A percentile compares a stretch with the other conserved stretches of the same genome.
Conservation (phyloP, 176 grass and related monocot species). For the Oryza meyeriana region DNA sequence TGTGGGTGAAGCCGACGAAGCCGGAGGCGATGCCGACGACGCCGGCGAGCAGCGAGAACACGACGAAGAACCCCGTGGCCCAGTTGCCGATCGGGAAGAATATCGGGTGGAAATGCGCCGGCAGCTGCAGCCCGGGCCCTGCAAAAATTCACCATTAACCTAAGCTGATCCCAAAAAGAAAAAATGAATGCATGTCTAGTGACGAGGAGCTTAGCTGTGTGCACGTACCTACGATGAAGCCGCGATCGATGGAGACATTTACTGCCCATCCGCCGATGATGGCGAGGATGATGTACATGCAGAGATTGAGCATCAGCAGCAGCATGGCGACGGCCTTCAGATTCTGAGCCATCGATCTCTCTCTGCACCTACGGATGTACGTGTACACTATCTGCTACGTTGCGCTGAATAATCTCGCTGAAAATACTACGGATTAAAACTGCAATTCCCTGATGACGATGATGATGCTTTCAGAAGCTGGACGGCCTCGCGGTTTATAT, state of each 20-base stretch:
- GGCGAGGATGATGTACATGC: constrained; percentile 72
- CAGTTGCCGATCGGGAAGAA: constrained; percentile 95
- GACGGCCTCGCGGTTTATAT: constrained; percentile 13
- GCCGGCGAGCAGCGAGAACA: constrained; percentile 72
- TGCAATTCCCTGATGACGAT: background rate
- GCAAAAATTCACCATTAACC: background rate
- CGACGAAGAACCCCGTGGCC: constrained; percentile 85
- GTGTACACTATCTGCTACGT: background rate
- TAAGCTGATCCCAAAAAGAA: background rate
- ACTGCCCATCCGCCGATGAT: constrained; percentile 83
- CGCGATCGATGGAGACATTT: constrained; percentile 53
- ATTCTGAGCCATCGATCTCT: constrained; percentile 56
- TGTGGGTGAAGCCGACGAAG: constrained; percentile 59
- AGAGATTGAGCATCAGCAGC: constrained; percentile 68
- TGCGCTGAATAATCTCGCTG: background rate
- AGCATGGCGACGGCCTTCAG: constrained; percentile 53
- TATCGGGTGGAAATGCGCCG: constrained; percentile 77
- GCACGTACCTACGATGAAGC: constrained; percentile 85
- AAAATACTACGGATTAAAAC: background rate
- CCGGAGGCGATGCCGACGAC: constrained; percentile 57
- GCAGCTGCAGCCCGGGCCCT: constrained; percentile 63
- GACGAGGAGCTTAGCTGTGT: background rate
- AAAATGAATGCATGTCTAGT: background rate
- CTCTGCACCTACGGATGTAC: background rate
- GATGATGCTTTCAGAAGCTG: constrained; percentile 3